A percentile compares a stretch with the other conserved stretches of the same genome.
phyloP scores from a whole-genome alignment of 2,329 filamentous ascomycete species.

The Cladosporium oxysporum region DNA sequence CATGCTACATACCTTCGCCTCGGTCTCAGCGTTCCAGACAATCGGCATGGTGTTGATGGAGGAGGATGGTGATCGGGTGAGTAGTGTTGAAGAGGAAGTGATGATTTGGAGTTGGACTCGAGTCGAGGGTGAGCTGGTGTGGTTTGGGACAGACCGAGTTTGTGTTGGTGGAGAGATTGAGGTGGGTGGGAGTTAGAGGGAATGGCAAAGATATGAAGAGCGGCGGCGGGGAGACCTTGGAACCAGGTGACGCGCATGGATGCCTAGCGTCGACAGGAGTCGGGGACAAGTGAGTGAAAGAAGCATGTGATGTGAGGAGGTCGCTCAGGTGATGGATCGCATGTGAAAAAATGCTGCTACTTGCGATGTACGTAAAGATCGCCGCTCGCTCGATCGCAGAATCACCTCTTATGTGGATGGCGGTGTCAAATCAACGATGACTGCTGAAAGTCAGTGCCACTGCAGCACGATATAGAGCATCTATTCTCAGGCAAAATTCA shows the following conservation, averaged over 20 bases:
- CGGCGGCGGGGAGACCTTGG: neutral
- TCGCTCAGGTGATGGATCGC: neutral
- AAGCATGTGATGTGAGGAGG: neutral
- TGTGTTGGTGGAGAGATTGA: neutral
- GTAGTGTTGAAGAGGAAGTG: neutral
- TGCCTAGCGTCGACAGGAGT: neutral
- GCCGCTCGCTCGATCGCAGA: neutral
- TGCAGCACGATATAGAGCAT: neutral
- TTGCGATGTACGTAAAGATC: neutral
- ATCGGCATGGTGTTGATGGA: constrained; percentile 33
- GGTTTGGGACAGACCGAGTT: neutral
- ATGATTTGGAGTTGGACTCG: neutral
- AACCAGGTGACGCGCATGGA: neutral
- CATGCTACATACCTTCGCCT: constrained; percentile 27
- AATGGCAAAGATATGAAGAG: neutral
- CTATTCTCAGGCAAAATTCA: neutral
- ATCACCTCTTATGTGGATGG: neutral
- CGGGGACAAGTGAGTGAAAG: neutral
- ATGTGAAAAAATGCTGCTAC: constrained; percentile 3
- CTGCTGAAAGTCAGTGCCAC: neutral
- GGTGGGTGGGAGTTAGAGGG: neutral
- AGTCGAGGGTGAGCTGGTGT: neutral
- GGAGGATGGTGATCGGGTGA: neutral
- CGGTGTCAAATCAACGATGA: neutral
- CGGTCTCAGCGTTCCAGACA: constrained; percentile 33